Evolutionary conservation across 805 yeast genomes (phyloP), one percentile per base, ranked within the genome.

Genomic region (Yarrowia porcina): DNA sequence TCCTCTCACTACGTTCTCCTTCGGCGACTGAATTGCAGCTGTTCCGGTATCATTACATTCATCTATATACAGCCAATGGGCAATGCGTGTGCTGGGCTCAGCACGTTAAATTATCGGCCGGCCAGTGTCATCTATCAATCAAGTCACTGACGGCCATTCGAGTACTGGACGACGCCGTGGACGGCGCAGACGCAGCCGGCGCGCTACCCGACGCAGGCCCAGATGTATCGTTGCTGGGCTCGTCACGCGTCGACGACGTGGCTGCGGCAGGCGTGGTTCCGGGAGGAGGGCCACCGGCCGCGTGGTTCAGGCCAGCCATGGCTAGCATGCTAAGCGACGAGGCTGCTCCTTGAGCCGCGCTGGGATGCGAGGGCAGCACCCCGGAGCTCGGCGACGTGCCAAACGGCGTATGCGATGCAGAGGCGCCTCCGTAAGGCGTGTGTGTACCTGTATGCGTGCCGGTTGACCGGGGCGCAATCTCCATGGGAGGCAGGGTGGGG

Each of bases 401-500:
- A 20, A 56, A 56, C 20, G 61, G 61, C 17, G 59, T 52, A 15
- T 52, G 59, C 13, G 59, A 52, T 5, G 49, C 49, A 18, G 61
- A 56, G 3, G n/a, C 49, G 10, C 61, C 61, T 2, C 49, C 47
- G 28, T 56, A 56, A 20, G 61, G 61, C 35, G 61, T 56, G 21
- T 56, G 61, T 11, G 61, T 32, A 21, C 61, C 61, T 2, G 61
- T 36, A 9, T 38, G 60, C 0, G 60, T 21, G 4, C 70, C 69
- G 25, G 30, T 18, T 6, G 59, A 33, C 13, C 59, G 33, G 1
- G 59, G 44, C n/a, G 44, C 59, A 15, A 67, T 69, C 44, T 65
- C 71, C 61, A 69, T 36, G 7, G 70, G 67, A 33, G 66, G 70
- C 54, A 69, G 36, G 7, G 67, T 66, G 4, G 71, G 71, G 12